phyloP scores from a whole-genome alignment of 345 rosid species.

The Boechera divaricarpa region DNA sequence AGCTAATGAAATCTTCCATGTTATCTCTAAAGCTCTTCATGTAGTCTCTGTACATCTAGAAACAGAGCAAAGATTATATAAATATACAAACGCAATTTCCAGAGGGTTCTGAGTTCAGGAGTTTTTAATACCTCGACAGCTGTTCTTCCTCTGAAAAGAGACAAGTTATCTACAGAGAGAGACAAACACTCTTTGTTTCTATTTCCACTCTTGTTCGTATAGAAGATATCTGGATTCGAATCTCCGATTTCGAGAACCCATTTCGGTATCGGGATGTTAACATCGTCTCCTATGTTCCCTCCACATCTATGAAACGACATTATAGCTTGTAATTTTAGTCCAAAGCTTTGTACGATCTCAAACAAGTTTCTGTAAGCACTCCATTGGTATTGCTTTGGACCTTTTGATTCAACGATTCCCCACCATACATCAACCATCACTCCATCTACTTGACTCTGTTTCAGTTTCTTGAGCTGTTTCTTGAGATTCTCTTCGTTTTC shows the following conservation, averaged over 20 bases:
- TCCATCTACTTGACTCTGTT: conserved; percentile 67
- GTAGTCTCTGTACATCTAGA: conserved; percentile 76
- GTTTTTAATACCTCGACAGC: conserved; percentile 60
- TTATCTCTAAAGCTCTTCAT: conserved; percentile 83
- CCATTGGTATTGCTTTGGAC: conserved; percentile 73
- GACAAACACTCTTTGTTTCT: conserved; percentile 72
- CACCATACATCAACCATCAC: conserved; percentile 88
- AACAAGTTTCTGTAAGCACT: conserved; percentile 76
- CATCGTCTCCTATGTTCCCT: conserved; percentile 81
- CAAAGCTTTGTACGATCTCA: conserved; percentile 54
- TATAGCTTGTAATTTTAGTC: conserved; percentile 68
- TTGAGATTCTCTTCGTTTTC: conserved; percentile 50
- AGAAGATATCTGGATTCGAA: conserved; percentile 74
- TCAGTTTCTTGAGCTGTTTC: conserved; percentile 67
- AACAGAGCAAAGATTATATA: conserved; percentile 18
- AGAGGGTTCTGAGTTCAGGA: no score
- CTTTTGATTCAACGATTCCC: conserved; percentile 74
- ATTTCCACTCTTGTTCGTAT: conserved; percentile 61
- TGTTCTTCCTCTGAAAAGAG: conserved; percentile 70
- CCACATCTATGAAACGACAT: conserved; percentile 95
- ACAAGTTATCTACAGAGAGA: conserved; percentile 71
- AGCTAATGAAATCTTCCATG: conserved; percentile 74
- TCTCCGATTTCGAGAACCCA: conserved; percentile 78
- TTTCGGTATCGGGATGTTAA: conserved; percentile 72
- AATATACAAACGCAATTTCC: neutral